Percentiles rank a stretch among this genome's conserved stretches.
These are phyloP conservation scores for Penicillium cataractarum DNA, from an alignment of 495 filamentous ascomycete species.

Conservation along the genomic window DNA sequence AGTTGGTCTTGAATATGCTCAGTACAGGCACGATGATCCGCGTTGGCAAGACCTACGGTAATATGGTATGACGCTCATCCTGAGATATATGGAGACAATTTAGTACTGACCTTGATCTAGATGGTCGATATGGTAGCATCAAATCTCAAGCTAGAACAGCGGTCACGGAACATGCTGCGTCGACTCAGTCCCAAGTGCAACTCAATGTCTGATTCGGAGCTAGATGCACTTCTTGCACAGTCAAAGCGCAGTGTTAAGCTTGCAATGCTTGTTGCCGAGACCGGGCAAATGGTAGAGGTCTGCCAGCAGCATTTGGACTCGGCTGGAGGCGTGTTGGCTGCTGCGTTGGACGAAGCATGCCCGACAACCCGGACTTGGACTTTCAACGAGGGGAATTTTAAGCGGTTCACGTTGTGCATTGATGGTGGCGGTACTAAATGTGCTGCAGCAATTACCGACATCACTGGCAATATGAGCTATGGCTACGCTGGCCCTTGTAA, in stretches of 20 bases:
- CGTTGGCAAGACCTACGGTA: conserved; percentile 45
- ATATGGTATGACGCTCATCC: conserved; percentile 31
- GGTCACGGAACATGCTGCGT: conserved; percentile 41
- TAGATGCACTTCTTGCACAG: conserved; percentile 31
- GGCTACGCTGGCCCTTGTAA: conserved; percentile 42
- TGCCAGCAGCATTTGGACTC: conserved; percentile 22
- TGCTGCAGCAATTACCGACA: conserved; percentile 32
- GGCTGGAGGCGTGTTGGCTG: conserved; percentile 34
- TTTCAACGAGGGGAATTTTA: not conserved
- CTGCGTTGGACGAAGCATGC: conserved; percentile 21
- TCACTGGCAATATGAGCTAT: conserved; percentile 16
- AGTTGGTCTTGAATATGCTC: conserved; percentile 45
- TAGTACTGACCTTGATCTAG: conserved; percentile 20
- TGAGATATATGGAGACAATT: not conserved
- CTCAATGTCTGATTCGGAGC: conserved; percentile 23
- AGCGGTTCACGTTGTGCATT: conserved; percentile 36
- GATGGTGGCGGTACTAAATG: conserved; percentile 46
- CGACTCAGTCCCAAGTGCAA: conserved; percentile 28
- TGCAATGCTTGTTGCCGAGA: conserved; percentile 36
- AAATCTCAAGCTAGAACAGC: conserved; percentile 42
- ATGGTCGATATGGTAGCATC: conserved; percentile 47
- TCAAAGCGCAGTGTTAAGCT: conserved; percentile 40
- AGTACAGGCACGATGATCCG: conserved; percentile 46
- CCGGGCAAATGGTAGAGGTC: conserved; percentile 24
- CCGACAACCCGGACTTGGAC: not conserved